Evolutionary conservation across 441 rosid species (phyloP), one percentile per base, ranked within the genome.

Genomic region (Populus hybrid): DNA sequence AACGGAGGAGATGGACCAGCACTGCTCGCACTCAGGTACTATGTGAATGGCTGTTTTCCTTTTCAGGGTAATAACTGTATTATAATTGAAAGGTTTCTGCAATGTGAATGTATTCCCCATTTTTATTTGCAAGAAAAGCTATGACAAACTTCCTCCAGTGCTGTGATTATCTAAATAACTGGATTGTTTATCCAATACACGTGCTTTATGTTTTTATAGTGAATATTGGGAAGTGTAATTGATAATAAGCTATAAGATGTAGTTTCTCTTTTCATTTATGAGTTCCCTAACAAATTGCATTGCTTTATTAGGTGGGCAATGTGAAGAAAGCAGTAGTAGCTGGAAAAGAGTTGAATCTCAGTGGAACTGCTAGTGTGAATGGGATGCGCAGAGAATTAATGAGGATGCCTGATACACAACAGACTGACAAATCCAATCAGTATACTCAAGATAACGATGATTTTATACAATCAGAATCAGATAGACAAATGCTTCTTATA

Each of bases 381-480:
- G 92, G 90, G 53, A 92, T 89, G 89, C 98, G 88, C 61, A 84
- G 92, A 72, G 99, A 94, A 86, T 88, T 94, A 28, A 86, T 97
- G 97, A 88, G 94, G 85, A 81, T 93, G 85, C 96, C 94, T 72
- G 85, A 92, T 83, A 74, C 89, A 74, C 86, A 63, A 74, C 92
- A 90, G 77, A 82, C 87, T 28, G 91, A 83, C 72, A 88, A 79
- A 86, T 87, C 87, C 74, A 88, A 89, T 73, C 92, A 86, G n/a
- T 96, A 93, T 24, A 29, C 78, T 65, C 87, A 86, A 76, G 92
- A 89, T 31, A 87, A 93, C 45, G 96, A 93, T 35, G 89, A 91
- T 83, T 92, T 91, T 77, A 91, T 96, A 84, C 83, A 88, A 77
- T 96, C 98, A n/a, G 98, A 94, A 85, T 96, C 99, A 79, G 99